Conservation (phyloP, 2,329 filamentous ascomycete species). For the Fusarium sp. region DNA sequence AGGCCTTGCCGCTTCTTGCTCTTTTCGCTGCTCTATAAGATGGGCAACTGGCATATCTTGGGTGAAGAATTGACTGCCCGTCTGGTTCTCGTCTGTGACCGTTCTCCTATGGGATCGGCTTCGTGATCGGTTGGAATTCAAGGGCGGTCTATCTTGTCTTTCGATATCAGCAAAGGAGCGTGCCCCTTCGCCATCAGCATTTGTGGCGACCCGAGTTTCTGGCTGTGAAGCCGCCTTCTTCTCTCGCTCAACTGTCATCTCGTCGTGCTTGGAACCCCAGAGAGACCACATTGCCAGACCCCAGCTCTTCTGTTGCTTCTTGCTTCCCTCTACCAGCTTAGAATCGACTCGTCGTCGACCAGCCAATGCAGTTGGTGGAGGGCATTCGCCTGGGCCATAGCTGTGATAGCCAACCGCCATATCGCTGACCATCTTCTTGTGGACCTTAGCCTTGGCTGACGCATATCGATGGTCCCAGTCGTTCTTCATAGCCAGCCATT, state of each 20-base stretch:
- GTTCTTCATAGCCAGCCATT: conserved; percentile 83
- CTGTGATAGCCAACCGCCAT: conserved; percentile 78
- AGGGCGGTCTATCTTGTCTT: conserved; percentile 53
- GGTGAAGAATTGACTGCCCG: conserved; percentile 51
- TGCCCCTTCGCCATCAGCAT: conserved; percentile 60
- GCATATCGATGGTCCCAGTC: conserved; percentile 81
- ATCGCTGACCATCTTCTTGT: conserved; percentile 80
- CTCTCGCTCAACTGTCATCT: conserved; percentile 75
- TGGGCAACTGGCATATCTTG: conserved; percentile 60
- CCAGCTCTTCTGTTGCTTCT: conserved; percentile 75
- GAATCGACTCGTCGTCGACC: conserved; percentile 69
- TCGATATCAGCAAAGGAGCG: conserved; percentile 58
- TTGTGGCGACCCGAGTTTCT: conserved; percentile 52
- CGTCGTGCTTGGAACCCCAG: conserved; percentile 92
- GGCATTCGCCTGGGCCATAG: conserved; percentile 78
- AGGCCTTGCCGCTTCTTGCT: conserved; percentile 56
- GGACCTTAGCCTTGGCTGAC: conserved; percentile 76
- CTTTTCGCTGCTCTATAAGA: conserved; percentile 59
- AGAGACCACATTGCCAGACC: conserved; percentile 86
- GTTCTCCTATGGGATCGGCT: conserved; percentile 60
- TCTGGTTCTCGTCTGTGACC: conserved; percentile 67
- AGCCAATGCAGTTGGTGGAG: conserved; percentile 86
- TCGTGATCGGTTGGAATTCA: conserved; percentile 47
- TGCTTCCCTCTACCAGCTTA: conserved; percentile 58
- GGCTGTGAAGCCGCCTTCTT: conserved; percentile 61